These are phyloP conservation scores for Colletotrichum zoysiae DNA, from an alignment of 2,329 filamentous ascomycete species.

Conservation along the genomic window DNA sequence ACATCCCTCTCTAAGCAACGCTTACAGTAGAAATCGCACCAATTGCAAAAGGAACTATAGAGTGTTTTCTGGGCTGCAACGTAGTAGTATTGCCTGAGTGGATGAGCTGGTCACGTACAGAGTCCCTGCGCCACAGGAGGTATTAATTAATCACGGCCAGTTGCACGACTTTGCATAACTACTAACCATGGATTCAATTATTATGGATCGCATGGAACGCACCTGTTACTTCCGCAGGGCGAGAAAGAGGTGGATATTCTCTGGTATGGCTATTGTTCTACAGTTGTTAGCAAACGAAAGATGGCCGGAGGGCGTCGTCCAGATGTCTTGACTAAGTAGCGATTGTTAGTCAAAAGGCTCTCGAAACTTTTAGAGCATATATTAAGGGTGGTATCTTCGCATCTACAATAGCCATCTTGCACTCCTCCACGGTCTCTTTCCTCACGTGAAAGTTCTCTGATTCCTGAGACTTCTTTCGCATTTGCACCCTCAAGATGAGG, in stretches of 20 bases:
- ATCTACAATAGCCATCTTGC: accelerated
- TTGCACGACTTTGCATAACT: too few species aligned
- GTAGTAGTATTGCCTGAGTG: neutral
- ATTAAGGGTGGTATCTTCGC: neutral
- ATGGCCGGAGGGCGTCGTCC: too few species aligned
- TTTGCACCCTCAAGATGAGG: neutral
- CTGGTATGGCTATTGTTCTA: too few species aligned
- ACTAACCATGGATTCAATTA: neutral
- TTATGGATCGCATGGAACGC: neutral
- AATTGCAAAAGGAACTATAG: neutral
- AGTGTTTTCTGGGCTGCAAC: neutral
- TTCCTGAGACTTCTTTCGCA: neutral
- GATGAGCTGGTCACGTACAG: neutral
- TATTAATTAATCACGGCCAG: neutral
- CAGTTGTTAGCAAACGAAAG: neutral
- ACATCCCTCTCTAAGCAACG: neutral
- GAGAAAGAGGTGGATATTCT: neutral
- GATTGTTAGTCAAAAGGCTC: accelerated
- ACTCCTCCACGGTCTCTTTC: too few species aligned
- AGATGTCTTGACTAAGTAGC: neutral
- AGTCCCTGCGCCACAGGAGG: neutral
- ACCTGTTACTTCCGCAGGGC: neutral
- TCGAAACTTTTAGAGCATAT: neutral
- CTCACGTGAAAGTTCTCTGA: neutral
- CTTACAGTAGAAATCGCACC: neutral